Evolutionary conservation across 805 yeast species (phyloP).

Genomic region (Brettanomyces naardenensis): DNA sequence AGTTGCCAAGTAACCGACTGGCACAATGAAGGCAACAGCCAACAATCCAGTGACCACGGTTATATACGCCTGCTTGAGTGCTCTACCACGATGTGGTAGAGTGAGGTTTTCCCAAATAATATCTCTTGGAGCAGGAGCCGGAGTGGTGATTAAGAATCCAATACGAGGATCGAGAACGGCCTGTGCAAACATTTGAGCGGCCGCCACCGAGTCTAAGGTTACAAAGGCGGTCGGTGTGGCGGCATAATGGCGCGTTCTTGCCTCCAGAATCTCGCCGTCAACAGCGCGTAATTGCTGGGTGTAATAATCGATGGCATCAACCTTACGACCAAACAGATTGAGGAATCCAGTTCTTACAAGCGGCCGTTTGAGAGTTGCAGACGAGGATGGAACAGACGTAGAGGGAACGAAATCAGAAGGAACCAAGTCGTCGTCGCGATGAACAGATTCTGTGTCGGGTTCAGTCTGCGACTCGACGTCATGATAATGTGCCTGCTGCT

Average conservation of each 20-base stretch:
- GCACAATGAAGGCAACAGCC: conserved; percentile 68
- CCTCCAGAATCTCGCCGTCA: conserved; percentile 60
- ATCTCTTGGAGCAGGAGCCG: conserved; percentile 97
- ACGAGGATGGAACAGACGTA: neutral
- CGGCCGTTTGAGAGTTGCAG: conserved; percentile 43
- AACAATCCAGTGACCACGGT: conserved; percentile 60
- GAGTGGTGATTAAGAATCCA: conserved; percentile 66
- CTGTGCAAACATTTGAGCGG: conserved; percentile 95
- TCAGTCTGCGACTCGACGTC: too few relatives aligned
- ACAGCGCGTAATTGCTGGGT: conserved; percentile 59
- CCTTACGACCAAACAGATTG: conserved; percentile 58
- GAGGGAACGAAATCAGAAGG: neutral
- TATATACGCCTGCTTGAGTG: conserved; percentile 54
- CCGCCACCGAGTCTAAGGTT: conserved; percentile 91
- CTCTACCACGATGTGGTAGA: conserved; percentile 64
- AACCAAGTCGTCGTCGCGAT: neutral
- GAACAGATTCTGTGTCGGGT: neutral
- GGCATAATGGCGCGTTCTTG: conserved; percentile 62
- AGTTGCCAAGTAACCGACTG: conserved; percentile 80
- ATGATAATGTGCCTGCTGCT: too few relatives aligned
- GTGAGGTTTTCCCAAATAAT: conserved; percentile 89
- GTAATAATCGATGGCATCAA: conserved; percentile 77
- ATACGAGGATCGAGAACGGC: conserved; percentile 89
- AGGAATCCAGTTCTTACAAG: conserved; percentile 47
- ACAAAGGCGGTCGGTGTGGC: conserved; percentile 90